Evolutionary conservation across 1,284 basidiomycete genomes (phyloP).

Genomic region (Coriolopsis trogii): DNA sequence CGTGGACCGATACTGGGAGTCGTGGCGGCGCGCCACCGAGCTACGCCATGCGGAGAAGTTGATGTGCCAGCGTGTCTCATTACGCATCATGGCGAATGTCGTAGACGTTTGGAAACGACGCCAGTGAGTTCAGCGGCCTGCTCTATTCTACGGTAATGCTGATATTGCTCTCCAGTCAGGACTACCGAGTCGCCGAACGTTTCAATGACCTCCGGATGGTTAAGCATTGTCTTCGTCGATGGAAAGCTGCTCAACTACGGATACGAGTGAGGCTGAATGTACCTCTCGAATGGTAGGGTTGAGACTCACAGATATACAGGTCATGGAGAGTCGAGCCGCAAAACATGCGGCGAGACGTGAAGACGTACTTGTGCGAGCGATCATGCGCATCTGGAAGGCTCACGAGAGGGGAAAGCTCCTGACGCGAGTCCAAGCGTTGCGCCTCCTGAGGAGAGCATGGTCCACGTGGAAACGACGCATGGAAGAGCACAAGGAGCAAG

Average conservation of each 20-base stretch:
- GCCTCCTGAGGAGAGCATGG: slow-evolving; percentile 52
- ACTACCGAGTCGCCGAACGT: slow-evolving; percentile 45
- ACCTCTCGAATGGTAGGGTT: neutral
- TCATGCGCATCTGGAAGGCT: slow-evolving; percentile 74
- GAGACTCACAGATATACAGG: slow-evolving; percentile 32
- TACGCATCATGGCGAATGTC: slow-evolving; percentile 48
- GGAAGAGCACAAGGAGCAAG: slow-evolving; percentile 40
- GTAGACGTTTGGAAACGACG: slow-evolving; percentile 59
- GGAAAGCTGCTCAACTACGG: slow-evolving; percentile 56
- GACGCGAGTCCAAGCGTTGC: slow-evolving; percentile 52
- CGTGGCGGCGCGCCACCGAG: slow-evolving; percentile 53
- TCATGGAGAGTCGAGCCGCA: slow-evolving; percentile 53
- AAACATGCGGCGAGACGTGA: slow-evolving; percentile 67
- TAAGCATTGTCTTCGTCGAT: slow-evolving; percentile 50
- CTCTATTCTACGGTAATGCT: neutral
- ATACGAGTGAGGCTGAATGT: slow-evolving; percentile 47
- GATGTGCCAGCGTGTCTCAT: slow-evolving; percentile 45
- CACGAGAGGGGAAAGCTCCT: slow-evolving; percentile 67
- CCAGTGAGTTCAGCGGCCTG: slow-evolving; percentile 45
- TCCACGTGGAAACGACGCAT: slow-evolving; percentile 56
- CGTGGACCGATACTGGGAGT: slow-evolving; percentile 49
- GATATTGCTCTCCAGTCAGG: slow-evolving; percentile 41
- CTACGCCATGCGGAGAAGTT: slow-evolving; percentile 47
- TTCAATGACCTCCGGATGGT: slow-evolving; percentile 47
- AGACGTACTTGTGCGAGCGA: slow-evolving; percentile 61